phyloP scores from a whole-genome alignment of 331 rosid genomes.

The Quercus lobata region DNA sequence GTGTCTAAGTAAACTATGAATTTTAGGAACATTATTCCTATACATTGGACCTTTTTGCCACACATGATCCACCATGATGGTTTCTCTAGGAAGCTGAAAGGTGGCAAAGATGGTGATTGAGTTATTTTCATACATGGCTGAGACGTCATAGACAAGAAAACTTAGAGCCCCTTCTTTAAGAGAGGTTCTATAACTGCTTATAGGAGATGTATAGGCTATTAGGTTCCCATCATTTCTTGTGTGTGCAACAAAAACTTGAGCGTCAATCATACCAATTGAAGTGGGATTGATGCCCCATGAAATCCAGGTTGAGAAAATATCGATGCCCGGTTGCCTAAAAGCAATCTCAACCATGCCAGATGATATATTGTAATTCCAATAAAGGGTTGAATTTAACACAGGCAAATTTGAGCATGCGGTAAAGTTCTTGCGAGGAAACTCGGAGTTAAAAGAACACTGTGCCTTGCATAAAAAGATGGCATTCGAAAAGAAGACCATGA shows the following conservation, averaged over 20 bases:
- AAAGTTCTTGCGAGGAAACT: background rate
- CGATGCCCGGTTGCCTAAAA: constrained; percentile 14
- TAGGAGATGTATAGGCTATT: constrained; percentile 17
- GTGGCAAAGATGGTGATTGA: constrained; percentile 8
- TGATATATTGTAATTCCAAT: constrained; percentile 19
- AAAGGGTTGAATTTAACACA: constrained; percentile 5
- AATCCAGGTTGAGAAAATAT: constrained; percentile 14
- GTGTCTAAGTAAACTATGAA: background rate
- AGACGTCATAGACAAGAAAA: constrained; percentile 10
- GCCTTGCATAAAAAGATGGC: too few relatives aligned
- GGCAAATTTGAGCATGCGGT: constrained; percentile 16
- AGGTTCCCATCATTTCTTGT: constrained; percentile 12
- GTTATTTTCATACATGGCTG: background rate
- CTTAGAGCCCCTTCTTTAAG: constrained; percentile 20
- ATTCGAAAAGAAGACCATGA: too few relatives aligned
- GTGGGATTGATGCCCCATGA: constrained; percentile 41
- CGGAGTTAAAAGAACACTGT: too few relatives aligned
- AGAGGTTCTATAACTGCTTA: constrained; percentile 1
- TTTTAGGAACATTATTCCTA: background rate
- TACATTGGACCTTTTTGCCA: constrained; percentile 34
- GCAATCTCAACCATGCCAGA: constrained; percentile 8
- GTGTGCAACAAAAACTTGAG: constrained; percentile 23
- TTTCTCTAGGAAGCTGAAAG: constrained; percentile 3
- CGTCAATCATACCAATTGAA: constrained; percentile 27
- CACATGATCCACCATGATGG: background rate